phyloP scores from a whole-genome alignment of 2,329 filamentous ascomycete species.

The Ophiostoma triangulosporum region DNA sequence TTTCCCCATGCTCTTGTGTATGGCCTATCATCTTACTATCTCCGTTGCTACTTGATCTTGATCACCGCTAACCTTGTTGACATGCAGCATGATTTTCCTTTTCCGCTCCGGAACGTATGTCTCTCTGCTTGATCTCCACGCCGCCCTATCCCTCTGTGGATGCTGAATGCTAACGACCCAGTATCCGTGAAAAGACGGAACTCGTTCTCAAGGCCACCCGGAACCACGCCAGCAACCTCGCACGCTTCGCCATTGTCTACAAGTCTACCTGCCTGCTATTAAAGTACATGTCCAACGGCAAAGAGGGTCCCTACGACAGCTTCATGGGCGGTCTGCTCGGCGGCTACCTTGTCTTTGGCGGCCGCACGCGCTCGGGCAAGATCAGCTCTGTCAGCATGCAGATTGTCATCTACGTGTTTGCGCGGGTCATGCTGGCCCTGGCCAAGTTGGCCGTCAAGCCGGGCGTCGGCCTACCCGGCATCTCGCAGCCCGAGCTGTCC shows the following conservation, averaged over 20 bases:
- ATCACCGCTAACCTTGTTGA: constrained; percentile 26
- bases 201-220: constrained; percentile 76
- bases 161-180: background rate
- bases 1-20: constrained; percentile 88
- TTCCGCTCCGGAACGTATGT: constrained; percentile 74
- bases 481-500: constrained; percentile 35
- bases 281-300: constrained; percentile 47
- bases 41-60: background rate
- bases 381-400: constrained; percentile 82
- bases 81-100: constrained; percentile 72
- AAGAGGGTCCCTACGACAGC: constrained; percentile 60
- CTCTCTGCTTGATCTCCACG: constrained; percentile 23
- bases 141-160: constrained; percentile 19
- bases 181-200: constrained; percentile 57
- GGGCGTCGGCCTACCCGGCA: constrained; percentile 33
- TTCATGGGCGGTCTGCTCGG: constrained; percentile 80
- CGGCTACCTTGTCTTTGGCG: constrained; percentile 85
- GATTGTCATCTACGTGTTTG: constrained; percentile 97
- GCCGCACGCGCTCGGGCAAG: constrained; percentile 46
- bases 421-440: constrained; percentile 71
- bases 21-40: background rate
- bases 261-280: constrained; percentile 70
- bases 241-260: constrained; percentile 82
- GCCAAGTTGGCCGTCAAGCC: constrained; percentile 71
- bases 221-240: constrained; percentile 83